phyloP scores from a whole-genome alignment of 495 filamentous ascomycete genomes.

The Mycothermus thermophilus region DNA sequence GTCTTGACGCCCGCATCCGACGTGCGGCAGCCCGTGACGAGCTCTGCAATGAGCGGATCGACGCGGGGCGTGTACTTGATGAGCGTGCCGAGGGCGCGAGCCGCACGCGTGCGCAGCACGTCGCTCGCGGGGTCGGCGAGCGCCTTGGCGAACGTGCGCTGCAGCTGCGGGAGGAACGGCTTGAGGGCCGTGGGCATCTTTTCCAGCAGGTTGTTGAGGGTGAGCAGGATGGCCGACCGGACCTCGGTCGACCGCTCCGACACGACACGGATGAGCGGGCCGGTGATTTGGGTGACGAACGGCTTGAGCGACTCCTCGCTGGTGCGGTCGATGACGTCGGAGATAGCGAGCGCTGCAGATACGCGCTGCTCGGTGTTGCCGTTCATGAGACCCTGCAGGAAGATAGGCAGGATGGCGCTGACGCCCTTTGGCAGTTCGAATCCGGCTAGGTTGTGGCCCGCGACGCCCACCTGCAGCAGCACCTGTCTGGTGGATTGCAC shows the following conservation, averaged over 20 bases:
- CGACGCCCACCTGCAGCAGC: constrained; percentile 72
- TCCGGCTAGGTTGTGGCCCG: constrained; percentile 72
- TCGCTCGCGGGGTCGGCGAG: constrained; percentile 90
- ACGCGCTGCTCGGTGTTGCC: constrained; percentile 83
- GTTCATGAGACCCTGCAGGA: constrained; percentile 95
- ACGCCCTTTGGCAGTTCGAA: constrained; percentile 95
- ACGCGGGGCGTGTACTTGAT: constrained; percentile 94
- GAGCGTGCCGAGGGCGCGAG: constrained; percentile 89
- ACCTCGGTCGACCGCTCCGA: constrained; percentile 91
- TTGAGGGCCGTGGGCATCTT: constrained; percentile 95
- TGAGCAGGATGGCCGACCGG: constrained; percentile 86
- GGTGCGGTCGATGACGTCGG: constrained; percentile 86
- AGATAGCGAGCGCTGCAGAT: constrained; percentile 82
- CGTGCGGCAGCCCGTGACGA: constrained; percentile 88
- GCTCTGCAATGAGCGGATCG: constrained; percentile 71
- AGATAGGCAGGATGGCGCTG: constrained; percentile 90
- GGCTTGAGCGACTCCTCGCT: constrained; percentile 70
- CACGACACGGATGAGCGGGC: constrained; percentile 91
- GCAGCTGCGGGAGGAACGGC: constrained; percentile 91
- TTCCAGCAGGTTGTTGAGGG: constrained; percentile 85
- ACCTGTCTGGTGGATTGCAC: constrained; percentile 73
- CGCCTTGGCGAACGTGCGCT: constrained; percentile 91
- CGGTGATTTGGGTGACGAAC: constrained; percentile 94
- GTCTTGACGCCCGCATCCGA: constrained; percentile 76
- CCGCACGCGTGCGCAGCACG: constrained; percentile 69